Conservation (phyloP, 169 alveolate genomes). For the Perkinsus olseni region DNA sequence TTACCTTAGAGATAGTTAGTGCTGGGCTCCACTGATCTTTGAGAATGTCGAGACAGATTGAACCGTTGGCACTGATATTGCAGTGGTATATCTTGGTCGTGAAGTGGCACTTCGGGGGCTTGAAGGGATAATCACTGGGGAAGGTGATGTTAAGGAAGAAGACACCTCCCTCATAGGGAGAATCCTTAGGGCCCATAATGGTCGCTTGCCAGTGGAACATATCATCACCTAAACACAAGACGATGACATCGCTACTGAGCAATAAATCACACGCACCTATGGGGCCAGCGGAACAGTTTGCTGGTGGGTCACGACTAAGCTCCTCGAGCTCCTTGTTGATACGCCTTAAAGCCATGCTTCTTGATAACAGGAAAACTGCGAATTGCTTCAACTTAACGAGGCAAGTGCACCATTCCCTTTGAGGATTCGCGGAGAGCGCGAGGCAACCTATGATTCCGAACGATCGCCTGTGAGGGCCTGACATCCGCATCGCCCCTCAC, state of each 20-base stretch:
- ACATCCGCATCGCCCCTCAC: too few species aligned
- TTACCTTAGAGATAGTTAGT: conserved; percentile 85
- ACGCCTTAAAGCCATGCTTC: background rate
- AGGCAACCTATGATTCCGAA: too few species aligned
- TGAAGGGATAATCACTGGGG: conserved; percentile 96
- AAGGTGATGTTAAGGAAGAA: conserved; percentile 85
- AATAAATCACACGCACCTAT: conserved; percentile 50
- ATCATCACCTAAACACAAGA: conserved; percentile 73
- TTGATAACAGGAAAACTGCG: background rate
- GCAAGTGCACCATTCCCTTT: too few species aligned
- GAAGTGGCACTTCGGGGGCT: conserved; percentile 89
- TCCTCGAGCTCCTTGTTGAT: conserved; percentile 81
- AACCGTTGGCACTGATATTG: conserved; percentile 86
- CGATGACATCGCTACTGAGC: background rate
- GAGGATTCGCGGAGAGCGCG: too few species aligned
- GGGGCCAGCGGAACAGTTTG: conserved; percentile 95
- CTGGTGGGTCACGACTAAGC: conserved; percentile 95
- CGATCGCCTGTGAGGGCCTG: too few species aligned
- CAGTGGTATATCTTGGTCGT: conserved; percentile 93
- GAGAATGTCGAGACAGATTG: conserved; percentile 88
- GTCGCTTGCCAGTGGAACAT: conserved; percentile 94
- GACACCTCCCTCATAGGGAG: conserved; percentile 90
- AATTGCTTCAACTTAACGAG: too few species aligned
- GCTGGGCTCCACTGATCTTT: conserved; percentile 96
- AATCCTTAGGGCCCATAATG: conserved; percentile 92